Evolutionary conservation across 106 monocot genomes (phyloP).

Genomic region (Acorus calamus): DNA sequence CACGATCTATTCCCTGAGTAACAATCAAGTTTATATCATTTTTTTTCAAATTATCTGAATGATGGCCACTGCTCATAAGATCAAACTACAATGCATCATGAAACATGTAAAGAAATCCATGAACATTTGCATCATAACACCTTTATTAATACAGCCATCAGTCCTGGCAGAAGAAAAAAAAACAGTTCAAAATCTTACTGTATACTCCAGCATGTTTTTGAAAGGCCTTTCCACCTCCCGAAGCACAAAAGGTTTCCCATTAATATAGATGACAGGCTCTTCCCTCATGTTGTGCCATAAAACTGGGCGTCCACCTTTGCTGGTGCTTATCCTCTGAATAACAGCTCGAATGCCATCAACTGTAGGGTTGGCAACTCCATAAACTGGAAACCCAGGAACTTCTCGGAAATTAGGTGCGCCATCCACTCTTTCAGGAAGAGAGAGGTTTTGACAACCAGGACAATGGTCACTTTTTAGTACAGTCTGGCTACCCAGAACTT

Average conservation of each 20-base stretch:
- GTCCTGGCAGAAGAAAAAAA: neutral
- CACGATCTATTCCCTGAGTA: slow-evolving; percentile 82
- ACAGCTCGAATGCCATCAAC: slow-evolving; percentile 90
- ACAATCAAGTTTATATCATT: slow-evolving; percentile 3
- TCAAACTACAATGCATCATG: neutral
- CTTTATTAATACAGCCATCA: neutral
- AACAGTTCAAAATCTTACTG: slow-evolving; percentile 37
- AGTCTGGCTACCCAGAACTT: slow-evolving; percentile 93
- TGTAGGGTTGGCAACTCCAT: slow-evolving; percentile 98
- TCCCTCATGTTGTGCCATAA: slow-evolving; percentile 99
- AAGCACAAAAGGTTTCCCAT: slow-evolving; percentile 93
- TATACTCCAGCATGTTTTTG: slow-evolving; percentile 99
- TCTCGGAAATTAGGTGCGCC: slow-evolving; percentile 97
- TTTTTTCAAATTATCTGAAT: neutral
- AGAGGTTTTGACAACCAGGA: slow-evolving; percentile 83
- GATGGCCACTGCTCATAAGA: neutral
- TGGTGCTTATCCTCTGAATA: slow-evolving; percentile 53
- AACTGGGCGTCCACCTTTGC: slow-evolving; percentile 50
- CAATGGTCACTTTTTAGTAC: slow-evolving; percentile 95
- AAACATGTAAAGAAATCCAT: neutral
- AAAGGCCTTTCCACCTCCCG: slow-evolving; percentile 97
- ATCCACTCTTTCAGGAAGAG: slow-evolving; percentile 83
- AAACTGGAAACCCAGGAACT: slow-evolving; percentile 86
- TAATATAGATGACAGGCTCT: slow-evolving; percentile 98
- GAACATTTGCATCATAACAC: too few species aligned